These are phyloP conservation scores for Candida taoyuanica DNA, from an alignment of 805 yeast species.

Conservation along the genomic window DNA sequence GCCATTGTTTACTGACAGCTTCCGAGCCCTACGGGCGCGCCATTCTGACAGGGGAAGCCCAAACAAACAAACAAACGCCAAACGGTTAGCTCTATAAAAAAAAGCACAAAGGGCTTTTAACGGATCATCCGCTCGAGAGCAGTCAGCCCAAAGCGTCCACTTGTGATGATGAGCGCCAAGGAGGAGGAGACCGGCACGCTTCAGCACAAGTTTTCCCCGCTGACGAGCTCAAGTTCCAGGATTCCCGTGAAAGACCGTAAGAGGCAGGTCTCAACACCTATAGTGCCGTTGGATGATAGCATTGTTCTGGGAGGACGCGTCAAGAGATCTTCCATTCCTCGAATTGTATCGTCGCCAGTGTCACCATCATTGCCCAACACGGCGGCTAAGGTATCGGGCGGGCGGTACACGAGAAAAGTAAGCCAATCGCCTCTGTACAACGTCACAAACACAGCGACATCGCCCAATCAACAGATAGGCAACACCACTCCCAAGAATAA, in stretches of 20 bases:
- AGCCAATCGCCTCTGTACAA: conserved; percentile 12
- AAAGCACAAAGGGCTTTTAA: no score
- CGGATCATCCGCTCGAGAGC: no score
- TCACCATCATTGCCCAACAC: conserved; percentile 1
- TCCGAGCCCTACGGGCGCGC: no score
- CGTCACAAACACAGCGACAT: conserved; percentile 2
- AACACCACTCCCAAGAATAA: background rate
- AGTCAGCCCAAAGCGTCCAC: no score
- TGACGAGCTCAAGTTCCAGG: conserved; percentile 10
- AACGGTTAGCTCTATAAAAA: no score
- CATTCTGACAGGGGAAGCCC: no score
- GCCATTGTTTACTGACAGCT: no score
- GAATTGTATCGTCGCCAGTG: conserved; percentile 22
- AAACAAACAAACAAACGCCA: no score
- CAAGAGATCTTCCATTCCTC: conserved; percentile 21
- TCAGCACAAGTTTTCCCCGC: conserved; percentile 13
- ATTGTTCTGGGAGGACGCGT: conserved; percentile 5
- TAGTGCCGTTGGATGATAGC: conserved; percentile 17
- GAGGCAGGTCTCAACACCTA: conserved; percentile 20
- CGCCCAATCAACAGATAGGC: conserved; percentile 4
- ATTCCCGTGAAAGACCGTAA: conserved; percentile 19
- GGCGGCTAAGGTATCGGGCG: background rate
- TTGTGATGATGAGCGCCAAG: no score
- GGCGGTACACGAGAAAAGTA: background rate
- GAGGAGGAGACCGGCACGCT: conserved; percentile 5